These are phyloP conservation scores for Solanum hybrid DNA, from an alignment of 305 asterid species.

Conservation along the genomic window DNA sequence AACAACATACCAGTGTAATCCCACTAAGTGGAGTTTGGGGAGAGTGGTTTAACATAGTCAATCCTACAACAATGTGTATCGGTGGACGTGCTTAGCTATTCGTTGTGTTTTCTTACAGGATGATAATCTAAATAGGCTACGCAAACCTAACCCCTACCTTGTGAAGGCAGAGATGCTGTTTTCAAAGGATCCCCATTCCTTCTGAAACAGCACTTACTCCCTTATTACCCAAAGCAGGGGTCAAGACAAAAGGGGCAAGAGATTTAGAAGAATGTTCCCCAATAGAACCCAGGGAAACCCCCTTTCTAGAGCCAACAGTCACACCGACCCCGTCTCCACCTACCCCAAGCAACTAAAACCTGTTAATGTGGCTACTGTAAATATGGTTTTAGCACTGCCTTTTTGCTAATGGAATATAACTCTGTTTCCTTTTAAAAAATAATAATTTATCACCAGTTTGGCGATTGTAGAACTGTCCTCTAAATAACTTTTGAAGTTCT, in stretches of 20 bases:
- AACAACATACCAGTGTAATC: neutral
- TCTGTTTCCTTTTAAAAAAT: neutral
- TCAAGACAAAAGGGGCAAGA: neutral
- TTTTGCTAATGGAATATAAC: neutral
- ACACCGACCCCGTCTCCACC: neutral
- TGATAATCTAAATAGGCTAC: constrained; percentile 45
- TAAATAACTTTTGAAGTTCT: neutral
- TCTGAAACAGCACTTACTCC: neutral
- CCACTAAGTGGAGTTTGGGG: neutral
- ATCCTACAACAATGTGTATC: neutral
- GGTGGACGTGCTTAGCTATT: neutral
- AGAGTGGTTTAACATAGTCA: neutral
- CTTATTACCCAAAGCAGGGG: neutral
- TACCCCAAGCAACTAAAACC: neutral
- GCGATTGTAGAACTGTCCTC: neutral
- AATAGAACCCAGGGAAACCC: neutral
- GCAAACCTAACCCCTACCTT: neutral
- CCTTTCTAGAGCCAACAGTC: neutral
- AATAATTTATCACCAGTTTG: neutral
- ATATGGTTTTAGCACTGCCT: neutral
- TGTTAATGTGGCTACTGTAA: neutral
- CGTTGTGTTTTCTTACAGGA: constrained; percentile 42
- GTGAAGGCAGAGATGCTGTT: neutral
- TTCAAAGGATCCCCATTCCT: neutral
- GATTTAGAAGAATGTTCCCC: neutral